phyloP scores from a whole-genome alignment of 2,329 filamentous ascomycete genomes.

The Claviceps sorghi region DNA sequence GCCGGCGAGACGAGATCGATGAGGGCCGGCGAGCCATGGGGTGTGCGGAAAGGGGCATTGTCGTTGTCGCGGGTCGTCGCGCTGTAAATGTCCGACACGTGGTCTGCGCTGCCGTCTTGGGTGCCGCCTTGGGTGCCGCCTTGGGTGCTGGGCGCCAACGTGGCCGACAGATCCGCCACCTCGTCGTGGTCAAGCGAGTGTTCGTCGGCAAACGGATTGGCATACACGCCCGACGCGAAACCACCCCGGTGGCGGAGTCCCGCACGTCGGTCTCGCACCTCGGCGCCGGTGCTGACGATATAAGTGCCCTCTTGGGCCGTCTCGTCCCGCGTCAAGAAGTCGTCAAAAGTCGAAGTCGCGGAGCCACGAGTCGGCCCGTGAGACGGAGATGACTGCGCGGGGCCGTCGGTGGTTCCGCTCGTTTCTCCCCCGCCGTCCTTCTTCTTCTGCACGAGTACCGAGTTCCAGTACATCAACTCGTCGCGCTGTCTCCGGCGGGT shows the following conservation, averaged over 20 bases:
- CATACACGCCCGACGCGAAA: constrained; percentile 28
- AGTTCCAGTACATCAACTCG: constrained; percentile 53
- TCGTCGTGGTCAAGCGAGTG: constrained; percentile 37
- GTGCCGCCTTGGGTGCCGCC: too few relatives aligned
- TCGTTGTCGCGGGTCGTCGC: constrained; percentile 32
- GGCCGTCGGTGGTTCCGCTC: not conserved
- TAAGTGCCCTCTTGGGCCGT: constrained; percentile 39
- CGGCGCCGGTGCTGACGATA: constrained; percentile 42
- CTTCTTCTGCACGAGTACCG: constrained; percentile 34
- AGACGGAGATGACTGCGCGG: not conserved
- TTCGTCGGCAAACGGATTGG: constrained; percentile 47
- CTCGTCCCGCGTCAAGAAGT: constrained; percentile 39
- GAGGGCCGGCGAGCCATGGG: constrained; percentile 16
- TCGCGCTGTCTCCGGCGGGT: constrained; percentile 46
- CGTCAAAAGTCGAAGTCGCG: constrained; percentile 41
- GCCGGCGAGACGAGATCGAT: constrained; percentile 17
- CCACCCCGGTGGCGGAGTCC: constrained; percentile 35
- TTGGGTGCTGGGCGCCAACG: constrained; percentile 29
- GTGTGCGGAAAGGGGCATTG: constrained; percentile 11
- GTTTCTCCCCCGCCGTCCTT: constrained; percentile 26
- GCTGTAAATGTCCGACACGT: constrained; percentile 41
- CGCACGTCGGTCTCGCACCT: constrained; percentile 25
- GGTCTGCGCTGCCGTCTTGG: constrained; percentile 24
- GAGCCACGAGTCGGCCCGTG: constrained; percentile 11
- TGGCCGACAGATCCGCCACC: constrained; percentile 23